These are phyloP conservation scores for Theobroma grandiflorum DNA, from an alignment of 441 rosid species.

Conservation along the genomic window DNA sequence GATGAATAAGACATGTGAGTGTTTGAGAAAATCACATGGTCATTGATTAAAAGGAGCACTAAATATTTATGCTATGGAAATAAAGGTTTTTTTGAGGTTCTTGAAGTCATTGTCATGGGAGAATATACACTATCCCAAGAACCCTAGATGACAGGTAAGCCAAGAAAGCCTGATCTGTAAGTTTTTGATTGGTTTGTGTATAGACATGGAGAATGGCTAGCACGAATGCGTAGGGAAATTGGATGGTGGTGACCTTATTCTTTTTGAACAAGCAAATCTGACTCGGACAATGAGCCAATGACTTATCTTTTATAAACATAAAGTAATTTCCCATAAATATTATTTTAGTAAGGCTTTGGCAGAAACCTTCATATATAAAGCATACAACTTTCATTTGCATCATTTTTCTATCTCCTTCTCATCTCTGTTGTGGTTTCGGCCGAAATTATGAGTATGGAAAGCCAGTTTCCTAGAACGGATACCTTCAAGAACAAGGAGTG, in stretches of 20 bases:
- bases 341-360: slow-evolving; percentile 32
- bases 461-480: slow-evolving; percentile 65
- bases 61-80: slow-evolving; percentile 20
- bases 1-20: slow-evolving; percentile 37
- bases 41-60: background rate
- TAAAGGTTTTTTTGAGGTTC: slow-evolving; percentile 27
- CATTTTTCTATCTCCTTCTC: slow-evolving; percentile 39
- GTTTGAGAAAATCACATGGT: slow-evolving; percentile 50
- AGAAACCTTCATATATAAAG: slow-evolving; percentile 40
- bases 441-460: slow-evolving; percentile 42
- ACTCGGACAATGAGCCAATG: slow-evolving; percentile 40
- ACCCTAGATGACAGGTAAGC: slow-evolving; percentile 46
- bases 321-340: slow-evolving; percentile 38
- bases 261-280: slow-evolving; percentile 51
- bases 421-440: slow-evolving; percentile 29
- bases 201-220: slow-evolving; percentile 38
- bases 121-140: slow-evolving; percentile 40
- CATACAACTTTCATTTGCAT: slow-evolving; percentile 41
- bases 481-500: slow-evolving; percentile 53
- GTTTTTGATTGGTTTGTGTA: slow-evolving; percentile 39
- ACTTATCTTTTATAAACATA: slow-evolving; percentile 38
- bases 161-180: slow-evolving; percentile 50
- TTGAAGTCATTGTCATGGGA: slow-evolving; percentile 29
- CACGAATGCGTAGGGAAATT: slow-evolving; percentile 40
- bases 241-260: slow-evolving; percentile 41